A percentile compares a stretch with the other conserved stretches of the same genome.
Evolutionary conservation across 805 yeast genomes (phyloP).

Genomic region (Candida pseudoglaebosa): DNA sequence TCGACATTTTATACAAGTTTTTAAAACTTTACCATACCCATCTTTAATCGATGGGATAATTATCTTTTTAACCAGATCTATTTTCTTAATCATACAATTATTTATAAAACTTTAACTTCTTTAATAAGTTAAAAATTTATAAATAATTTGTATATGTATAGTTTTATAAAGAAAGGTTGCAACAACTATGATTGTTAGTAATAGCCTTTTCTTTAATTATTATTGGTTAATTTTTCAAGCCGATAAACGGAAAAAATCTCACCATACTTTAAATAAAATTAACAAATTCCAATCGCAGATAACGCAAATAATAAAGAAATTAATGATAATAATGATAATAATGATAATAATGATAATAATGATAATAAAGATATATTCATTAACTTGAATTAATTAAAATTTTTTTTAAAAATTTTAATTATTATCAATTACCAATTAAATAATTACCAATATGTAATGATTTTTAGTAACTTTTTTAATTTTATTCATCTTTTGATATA

Average conservation of each 20-base stretch:
- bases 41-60: conserved; percentile 10
- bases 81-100: conserved; percentile 1
- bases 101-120: no score
- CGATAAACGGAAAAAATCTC: neutral
- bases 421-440: no score
- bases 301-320: no score
- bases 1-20: conserved; percentile 62
- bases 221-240: neutral
- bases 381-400: no score
- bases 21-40: conserved; percentile 26
- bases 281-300: no score
- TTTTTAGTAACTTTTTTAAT: no score
- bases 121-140: neutral
- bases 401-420: no score
- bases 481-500: no score
- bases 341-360: no score
- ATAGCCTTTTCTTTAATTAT: neutral
- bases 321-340: no score
- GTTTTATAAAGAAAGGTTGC: neutral
- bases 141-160: neutral
- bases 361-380: no score
- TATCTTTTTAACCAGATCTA: conserved; percentile 6
- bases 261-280: neutral
- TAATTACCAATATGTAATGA: no score
- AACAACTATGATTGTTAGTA: neutral